Conservation (phyloP, 352 stramenopile genomes). For the Salisapilia sapeloensis region DNA sequence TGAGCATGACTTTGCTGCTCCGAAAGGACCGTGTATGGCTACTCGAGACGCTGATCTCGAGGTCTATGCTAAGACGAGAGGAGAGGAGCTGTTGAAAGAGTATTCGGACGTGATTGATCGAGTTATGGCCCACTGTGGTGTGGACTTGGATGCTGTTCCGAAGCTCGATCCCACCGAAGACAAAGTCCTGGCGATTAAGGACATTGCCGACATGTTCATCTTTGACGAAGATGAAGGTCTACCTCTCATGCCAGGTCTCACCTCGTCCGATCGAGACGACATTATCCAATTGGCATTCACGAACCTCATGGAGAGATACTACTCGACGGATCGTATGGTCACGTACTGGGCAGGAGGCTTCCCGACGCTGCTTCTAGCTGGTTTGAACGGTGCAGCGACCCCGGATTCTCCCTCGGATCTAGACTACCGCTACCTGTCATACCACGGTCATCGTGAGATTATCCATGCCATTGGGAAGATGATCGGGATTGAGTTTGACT, state of each 20-base stretch:
- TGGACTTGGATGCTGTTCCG: slow-evolving; percentile 35
- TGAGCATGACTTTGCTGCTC: slow-evolving; percentile 71
- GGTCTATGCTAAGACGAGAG: slow-evolving; percentile 34
- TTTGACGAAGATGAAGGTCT: slow-evolving; percentile 59
- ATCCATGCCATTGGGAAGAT: slow-evolving; percentile 65
- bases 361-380: slow-evolving; percentile 38
- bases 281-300: slow-evolving; percentile 59
- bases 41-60: slow-evolving; percentile 30
- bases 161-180: slow-evolving; percentile 45
- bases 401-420: slow-evolving; percentile 18
- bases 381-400: slow-evolving; percentile 30
- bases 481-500: slow-evolving; percentile 61
- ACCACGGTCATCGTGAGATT: slow-evolving; percentile 67
- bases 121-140: slow-evolving; percentile 36
- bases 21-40: slow-evolving; percentile 49
- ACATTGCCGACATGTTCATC: slow-evolving; percentile 70
- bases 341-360: slow-evolving; percentile 78
- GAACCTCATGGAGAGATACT: slow-evolving; percentile 78
- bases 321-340: slow-evolving; percentile 53
- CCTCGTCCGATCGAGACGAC: slow-evolving; percentile 21
- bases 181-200: slow-evolving; percentile 57
- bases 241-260: slow-evolving; percentile 29
- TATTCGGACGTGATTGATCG: slow-evolving; percentile 34
- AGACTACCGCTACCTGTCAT: slow-evolving; percentile 66
- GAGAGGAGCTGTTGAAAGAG: slow-evolving; percentile 30